phyloP scores from a whole-genome alignment of 2,329 filamentous ascomycete genomes.

The Colletotrichum sp. region DNA sequence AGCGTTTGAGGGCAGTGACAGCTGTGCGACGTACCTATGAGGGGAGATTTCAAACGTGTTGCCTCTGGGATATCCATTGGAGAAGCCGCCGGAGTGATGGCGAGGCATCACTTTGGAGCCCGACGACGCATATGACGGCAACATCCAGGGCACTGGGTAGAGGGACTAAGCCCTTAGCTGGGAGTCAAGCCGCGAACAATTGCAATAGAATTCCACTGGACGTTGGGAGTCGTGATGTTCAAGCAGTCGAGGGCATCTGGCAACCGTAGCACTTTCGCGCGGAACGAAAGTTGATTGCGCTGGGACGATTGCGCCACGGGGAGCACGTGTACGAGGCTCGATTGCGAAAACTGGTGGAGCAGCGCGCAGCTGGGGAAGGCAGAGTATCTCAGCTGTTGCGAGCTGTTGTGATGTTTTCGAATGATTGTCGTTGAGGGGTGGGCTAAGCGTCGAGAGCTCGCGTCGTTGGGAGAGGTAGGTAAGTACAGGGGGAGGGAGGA shows the following conservation, averaged over 20 bases:
- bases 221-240: constrained; percentile 16
- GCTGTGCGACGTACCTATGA: constrained; percentile 69
- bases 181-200: constrained; percentile 5
- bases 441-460: neutral
- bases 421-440: neutral
- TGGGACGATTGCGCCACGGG: neutral
- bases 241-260: constrained; percentile 35
- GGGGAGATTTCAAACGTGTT: constrained; percentile 87
- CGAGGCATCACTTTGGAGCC: constrained; percentile 78
- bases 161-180: neutral
- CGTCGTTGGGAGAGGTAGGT: neutral
- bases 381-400: neutral
- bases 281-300: neutral
- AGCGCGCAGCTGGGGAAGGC: neutral
- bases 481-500: neutral
- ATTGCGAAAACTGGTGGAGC: neutral
- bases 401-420: neutral
- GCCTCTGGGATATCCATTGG: constrained; percentile 81
- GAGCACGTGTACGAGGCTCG: neutral
- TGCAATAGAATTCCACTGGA: neutral
- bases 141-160: constrained; percentile 43
- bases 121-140: constrained; percentile 62
- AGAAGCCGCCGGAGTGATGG: constrained; percentile 76
- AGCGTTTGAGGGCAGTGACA: neutral
- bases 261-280: neutral